Conservation (phyloP, 352 stramenopile species). For the Blastocystis sp. region DNA sequence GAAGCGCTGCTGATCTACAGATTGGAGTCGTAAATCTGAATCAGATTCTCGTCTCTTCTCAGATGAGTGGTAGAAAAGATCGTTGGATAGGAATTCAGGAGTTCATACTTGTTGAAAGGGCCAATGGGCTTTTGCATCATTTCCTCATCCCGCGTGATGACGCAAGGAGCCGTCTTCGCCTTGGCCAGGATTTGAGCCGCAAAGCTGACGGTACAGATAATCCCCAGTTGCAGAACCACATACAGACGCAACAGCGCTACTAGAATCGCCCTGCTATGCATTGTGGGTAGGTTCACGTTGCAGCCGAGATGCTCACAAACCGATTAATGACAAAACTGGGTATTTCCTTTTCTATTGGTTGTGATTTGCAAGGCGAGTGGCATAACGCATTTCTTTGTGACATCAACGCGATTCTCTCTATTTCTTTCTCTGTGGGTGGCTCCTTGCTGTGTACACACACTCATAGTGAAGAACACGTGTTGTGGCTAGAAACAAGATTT, state of each 20-base stretch:
- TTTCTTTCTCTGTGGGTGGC: too few relatives aligned
- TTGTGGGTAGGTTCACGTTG: too few relatives aligned
- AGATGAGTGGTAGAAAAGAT: slow-evolving; percentile 7
- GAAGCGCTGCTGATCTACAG: not conserved
- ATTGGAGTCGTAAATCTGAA: slow-evolving; percentile 42
- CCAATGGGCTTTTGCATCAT: slow-evolving; percentile 32
- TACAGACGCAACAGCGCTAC: not conserved
- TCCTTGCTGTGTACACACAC: too few relatives aligned
- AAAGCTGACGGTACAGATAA: not conserved
- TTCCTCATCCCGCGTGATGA: slow-evolving; percentile 45
- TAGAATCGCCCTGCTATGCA: not conserved
- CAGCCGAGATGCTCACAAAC: too few relatives aligned
- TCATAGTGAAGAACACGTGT: not conserved
- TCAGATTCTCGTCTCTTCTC: slow-evolving; percentile 33
- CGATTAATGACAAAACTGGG: too few relatives aligned
- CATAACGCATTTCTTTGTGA: too few relatives aligned
- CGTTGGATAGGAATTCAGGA: slow-evolving; percentile 40
- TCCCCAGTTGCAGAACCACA: not conserved
- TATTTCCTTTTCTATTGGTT: too few relatives aligned
- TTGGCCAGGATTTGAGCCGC: slow-evolving; percentile 5
- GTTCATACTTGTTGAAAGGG: slow-evolving; percentile 39
- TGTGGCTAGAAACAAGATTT: not conserved
- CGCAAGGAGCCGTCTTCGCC: not conserved
- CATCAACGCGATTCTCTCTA: too few relatives aligned
- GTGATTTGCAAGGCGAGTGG: too few relatives aligned